Conservation (phyloP, 1,284 basidiomycete genomes). For the Abortiporus biennis region DNA sequence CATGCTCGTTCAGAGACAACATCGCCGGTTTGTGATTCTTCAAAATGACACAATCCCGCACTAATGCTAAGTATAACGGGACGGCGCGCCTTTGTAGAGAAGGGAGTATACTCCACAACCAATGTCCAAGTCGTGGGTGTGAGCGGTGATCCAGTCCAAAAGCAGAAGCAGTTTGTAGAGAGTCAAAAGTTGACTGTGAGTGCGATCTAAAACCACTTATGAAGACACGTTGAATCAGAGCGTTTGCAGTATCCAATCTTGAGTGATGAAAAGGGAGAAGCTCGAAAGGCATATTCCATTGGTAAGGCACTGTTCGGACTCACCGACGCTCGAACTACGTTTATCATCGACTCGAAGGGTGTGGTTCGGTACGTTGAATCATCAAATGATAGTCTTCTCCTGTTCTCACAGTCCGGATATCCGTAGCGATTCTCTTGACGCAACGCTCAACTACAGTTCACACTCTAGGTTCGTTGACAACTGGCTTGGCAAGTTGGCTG, state of each 20-base stretch:
- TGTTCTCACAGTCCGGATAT: neutral
- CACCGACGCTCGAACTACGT: slow-evolving; percentile 60
- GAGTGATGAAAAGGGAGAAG: slow-evolving; percentile 60
- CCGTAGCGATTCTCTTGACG: slow-evolving; percentile 50
- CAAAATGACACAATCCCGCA: neutral
- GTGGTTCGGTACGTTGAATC: slow-evolving; percentile 44
- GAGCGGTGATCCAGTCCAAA: slow-evolving; percentile 61
- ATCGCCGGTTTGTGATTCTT: slow-evolving; percentile 45
- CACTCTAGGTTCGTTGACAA: slow-evolving; percentile 66
- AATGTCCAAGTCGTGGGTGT: slow-evolving; percentile 67
- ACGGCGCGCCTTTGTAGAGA: slow-evolving; percentile 34
- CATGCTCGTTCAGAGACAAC: slow-evolving; percentile 75
- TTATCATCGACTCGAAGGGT: slow-evolving; percentile 69
- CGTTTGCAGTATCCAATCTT: slow-evolving; percentile 62
- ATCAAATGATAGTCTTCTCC: neutral
- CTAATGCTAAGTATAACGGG: slow-evolving; percentile 1
- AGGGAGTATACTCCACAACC: slow-evolving; percentile 58
- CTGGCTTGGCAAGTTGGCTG: slow-evolving; percentile 49
- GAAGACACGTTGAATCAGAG: neutral
- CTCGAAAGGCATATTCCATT: slow-evolving; percentile 57
- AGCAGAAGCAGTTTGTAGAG: slow-evolving; percentile 69
- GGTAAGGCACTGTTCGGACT: slow-evolving; percentile 63
- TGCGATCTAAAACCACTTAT: slow-evolving; percentile 5
- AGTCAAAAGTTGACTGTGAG: slow-evolving; percentile 62
- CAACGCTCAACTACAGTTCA: slow-evolving; percentile 53